Percentiles rank a stretch among this genome's conserved stretches.
Conservation (phyloP, 139 green algal species). For the Chlamydomonas sp. region DNA sequence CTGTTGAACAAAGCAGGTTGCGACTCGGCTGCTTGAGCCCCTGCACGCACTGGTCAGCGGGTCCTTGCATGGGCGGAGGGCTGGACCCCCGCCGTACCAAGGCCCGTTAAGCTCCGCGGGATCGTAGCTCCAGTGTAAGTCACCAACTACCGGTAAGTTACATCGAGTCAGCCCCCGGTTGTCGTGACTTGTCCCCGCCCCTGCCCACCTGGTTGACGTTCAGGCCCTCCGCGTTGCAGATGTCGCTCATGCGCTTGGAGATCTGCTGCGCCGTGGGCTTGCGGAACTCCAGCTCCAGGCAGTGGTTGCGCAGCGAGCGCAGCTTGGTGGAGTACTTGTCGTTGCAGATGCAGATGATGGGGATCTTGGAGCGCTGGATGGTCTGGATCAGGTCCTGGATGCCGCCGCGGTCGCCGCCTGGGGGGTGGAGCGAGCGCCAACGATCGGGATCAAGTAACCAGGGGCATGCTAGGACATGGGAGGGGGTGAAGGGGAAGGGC, state of each 20-base stretch:
- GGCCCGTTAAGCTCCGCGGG: too few species aligned
- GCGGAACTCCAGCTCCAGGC: constrained; percentile 89
- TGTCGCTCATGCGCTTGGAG: constrained; percentile 77
- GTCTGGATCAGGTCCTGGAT: constrained; percentile 93
- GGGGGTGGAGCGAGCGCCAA: not conserved
- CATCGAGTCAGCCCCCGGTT: too few species aligned
- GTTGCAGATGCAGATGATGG: constrained; percentile 99
- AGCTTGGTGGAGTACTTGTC: constrained; percentile 97
- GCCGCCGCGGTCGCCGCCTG: constrained; percentile 91
- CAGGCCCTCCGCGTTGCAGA: constrained; percentile 86
- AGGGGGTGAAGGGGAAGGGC: not conserved
- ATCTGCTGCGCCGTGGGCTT: constrained; percentile 88
- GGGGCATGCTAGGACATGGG: not conserved
- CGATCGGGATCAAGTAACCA: not conserved
- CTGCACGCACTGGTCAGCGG: too few species aligned
- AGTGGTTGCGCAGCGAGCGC: constrained; percentile 86
- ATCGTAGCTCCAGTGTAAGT: too few species aligned
- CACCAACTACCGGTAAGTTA: too few species aligned
- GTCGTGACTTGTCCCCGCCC: too few species aligned
- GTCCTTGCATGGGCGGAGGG: too few species aligned
- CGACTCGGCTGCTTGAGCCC: too few species aligned
- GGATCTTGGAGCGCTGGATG: constrained; percentile 88
- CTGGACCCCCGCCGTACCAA: too few species aligned
- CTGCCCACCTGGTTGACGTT: constrained; percentile 52
- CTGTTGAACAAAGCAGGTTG: too few species aligned